Percentiles rank a stretch among this genome's conserved stretches.
Evolutionary conservation across 768 basidiomycete species (phyloP).

Genomic region (Cystobasidium ongulense): DNA sequence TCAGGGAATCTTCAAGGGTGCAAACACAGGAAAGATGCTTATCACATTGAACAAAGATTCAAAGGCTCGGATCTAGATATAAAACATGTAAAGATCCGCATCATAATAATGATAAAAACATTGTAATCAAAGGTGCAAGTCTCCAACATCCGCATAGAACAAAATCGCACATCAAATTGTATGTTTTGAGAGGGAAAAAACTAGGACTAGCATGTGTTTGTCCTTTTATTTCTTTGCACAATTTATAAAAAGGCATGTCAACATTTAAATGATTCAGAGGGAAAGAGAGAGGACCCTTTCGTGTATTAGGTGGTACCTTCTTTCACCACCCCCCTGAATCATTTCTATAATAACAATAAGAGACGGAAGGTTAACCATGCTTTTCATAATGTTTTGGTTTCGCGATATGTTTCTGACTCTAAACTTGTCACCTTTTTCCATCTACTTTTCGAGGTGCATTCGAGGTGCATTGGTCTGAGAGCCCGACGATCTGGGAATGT

Average conservation of each 20-base stretch:
- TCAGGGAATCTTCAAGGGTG: constrained; percentile 55
- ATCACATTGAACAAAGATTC: constrained; percentile 38
- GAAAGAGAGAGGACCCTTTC: neutral
- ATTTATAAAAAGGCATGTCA: neutral
- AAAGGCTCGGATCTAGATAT: constrained; percentile 17
- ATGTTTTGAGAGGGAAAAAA: neutral
- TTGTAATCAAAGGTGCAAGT: neutral
- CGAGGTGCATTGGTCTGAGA: too few species aligned
- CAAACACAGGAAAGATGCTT: constrained; percentile 69
- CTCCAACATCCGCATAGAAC: neutral
- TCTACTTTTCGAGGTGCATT: too few species aligned
- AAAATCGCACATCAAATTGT: neutral
- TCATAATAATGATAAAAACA: neutral
- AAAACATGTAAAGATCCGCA: too few species aligned
- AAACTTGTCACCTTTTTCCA: too few species aligned
- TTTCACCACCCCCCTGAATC: neutral
- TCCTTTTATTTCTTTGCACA: neutral
- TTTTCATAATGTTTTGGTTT: too few species aligned
- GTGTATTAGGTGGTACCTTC: neutral
- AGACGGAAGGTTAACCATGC: neutral
- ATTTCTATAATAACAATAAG: neutral
- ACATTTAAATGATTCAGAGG: neutral
- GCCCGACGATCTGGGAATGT: too few species aligned
- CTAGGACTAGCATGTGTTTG: neutral
- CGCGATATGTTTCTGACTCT: too few species aligned